phyloP scores from a whole-genome alignment of 2,329 filamentous ascomycete genomes.

The Ophiostoma sp. region DNA sequence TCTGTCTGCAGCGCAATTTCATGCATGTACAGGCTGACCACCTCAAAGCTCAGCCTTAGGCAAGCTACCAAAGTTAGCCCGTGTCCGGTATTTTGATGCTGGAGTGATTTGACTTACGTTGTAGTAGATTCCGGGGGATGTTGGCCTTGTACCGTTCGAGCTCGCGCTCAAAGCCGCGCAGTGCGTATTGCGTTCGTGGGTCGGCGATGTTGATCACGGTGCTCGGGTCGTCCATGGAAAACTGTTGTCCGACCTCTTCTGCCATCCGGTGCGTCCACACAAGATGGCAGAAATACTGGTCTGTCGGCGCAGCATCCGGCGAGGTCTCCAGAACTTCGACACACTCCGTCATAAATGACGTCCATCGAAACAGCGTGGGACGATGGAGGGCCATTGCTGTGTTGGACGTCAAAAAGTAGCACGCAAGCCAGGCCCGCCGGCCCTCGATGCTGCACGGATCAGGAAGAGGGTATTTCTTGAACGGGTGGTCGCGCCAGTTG shows the following conservation, averaged over 20 bases:
- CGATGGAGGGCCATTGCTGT: constrained; percentile 57
- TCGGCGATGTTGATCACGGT: constrained; percentile 53
- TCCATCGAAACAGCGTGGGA: constrained; percentile 56
- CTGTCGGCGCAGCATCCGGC: constrained; percentile 51
- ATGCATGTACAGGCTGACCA: constrained; percentile 67
- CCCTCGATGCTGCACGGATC: constrained; percentile 52
- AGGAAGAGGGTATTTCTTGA: constrained; percentile 40
- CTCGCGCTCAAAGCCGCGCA: constrained; percentile 60
- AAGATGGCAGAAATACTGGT: constrained; percentile 53
- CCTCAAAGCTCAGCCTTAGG: constrained; percentile 57
- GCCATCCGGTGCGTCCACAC: constrained; percentile 57
- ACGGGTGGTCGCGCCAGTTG: constrained; percentile 40
- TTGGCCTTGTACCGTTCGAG: constrained; percentile 54
- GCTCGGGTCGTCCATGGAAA: constrained; percentile 60
- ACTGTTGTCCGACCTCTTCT: constrained; percentile 63
- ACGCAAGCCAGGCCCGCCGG: constrained; percentile 54
- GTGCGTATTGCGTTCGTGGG: constrained; percentile 56
- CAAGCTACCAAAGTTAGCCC: constrained; percentile 34
- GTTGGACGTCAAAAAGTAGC: constrained; percentile 55
- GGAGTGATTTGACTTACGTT: constrained; percentile 28
- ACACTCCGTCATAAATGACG: constrained; percentile 55
- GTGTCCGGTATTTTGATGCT: not conserved
- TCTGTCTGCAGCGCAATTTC: constrained; percentile 67
- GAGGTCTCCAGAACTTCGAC: constrained; percentile 50
- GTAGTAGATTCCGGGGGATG: constrained; percentile 49